A percentile compares a stretch with the other conserved stretches of the same genome.
Evolutionary conservation across 2,329 filamentous ascomycete genomes (phyloP).

Genomic region (Colletotrichum euphorbiae): DNA sequence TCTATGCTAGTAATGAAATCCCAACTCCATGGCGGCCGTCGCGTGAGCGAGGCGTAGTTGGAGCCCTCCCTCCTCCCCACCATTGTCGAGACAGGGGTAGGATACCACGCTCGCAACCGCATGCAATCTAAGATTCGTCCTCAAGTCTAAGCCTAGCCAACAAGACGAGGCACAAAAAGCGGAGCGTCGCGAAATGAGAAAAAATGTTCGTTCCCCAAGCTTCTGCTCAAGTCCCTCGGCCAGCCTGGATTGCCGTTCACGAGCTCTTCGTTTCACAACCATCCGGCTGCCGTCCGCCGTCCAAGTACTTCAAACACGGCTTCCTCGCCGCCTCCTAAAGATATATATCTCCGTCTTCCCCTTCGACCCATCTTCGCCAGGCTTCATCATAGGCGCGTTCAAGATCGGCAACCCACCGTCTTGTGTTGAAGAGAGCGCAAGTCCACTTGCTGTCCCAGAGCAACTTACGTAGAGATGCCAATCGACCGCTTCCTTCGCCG

Average conservation of each 20-base stretch:
- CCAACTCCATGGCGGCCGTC: conserved; percentile 9
- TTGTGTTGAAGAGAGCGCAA: conserved; percentile 91
- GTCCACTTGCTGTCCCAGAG: conserved; percentile 87
- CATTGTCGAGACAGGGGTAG: neutral
- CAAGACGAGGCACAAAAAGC: neutral
- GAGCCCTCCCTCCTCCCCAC: neutral
- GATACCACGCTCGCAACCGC: conserved; percentile 1
- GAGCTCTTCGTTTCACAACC: conserved; percentile 3
- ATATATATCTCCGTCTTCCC: conserved; percentile 93
- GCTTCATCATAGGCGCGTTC: conserved; percentile 90
- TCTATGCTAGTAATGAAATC: conserved; percentile 8
- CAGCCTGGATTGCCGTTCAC: neutral
- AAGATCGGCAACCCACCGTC: conserved; percentile 88
- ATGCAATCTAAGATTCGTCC: conserved; percentile 4
- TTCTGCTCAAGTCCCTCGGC: neutral
- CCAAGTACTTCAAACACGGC: neutral
- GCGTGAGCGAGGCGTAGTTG: neutral
- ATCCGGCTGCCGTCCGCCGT: neutral
- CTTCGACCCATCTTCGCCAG: conserved; percentile 88
- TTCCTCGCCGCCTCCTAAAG: conserved; percentile 57
- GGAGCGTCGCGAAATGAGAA: neutral
- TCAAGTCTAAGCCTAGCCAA: conserved; percentile 1
- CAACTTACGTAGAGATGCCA: conserved; percentile 82
- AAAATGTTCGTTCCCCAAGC: neutral
- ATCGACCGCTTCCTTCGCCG: conserved; percentile 71